These are phyloP conservation scores for Phytophthora citrophthora DNA, from an alignment of 352 stramenopile genomes.

Conservation along the genomic window DNA sequence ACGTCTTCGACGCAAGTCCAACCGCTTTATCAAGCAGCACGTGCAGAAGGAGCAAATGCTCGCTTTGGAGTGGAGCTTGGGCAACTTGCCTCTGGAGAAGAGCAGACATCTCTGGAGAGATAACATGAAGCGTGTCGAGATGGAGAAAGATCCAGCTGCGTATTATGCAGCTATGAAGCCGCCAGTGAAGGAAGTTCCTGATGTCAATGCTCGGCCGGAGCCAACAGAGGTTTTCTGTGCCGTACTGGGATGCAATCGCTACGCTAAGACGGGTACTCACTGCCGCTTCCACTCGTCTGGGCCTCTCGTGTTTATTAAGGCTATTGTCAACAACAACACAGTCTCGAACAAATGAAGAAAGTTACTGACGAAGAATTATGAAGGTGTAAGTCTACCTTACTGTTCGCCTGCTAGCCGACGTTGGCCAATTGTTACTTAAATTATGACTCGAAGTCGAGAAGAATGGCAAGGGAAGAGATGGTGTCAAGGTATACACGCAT, in stretches of 20 bases:
- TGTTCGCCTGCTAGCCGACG: not conserved
- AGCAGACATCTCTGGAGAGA: constrained; percentile 66
- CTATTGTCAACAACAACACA: not conserved
- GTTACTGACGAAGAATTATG: not conserved
- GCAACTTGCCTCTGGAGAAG: constrained; percentile 56
- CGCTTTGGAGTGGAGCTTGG: constrained; percentile 70
- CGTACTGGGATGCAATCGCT: constrained; percentile 48
- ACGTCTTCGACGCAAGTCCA: constrained; percentile 26
- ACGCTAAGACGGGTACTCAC: constrained; percentile 63
- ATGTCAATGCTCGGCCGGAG: constrained; percentile 36
- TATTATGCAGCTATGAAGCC: constrained; percentile 1
- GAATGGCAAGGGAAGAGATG: constrained; percentile 3
- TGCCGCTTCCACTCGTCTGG: constrained; percentile 67
- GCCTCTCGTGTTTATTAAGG: constrained; percentile 32
- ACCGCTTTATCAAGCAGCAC: constrained; percentile 38
- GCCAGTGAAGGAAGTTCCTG: constrained; percentile 6
- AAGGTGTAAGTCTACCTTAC: not conserved
- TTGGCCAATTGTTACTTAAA: constrained; percentile 23
- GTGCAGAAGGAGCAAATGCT: constrained; percentile 54
- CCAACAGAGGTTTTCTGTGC: constrained; percentile 58
- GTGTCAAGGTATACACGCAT: constrained; percentile 3
- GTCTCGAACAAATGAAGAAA: constrained; percentile 12
- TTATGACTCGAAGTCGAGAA: constrained; percentile 37
- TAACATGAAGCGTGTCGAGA: constrained; percentile 55
- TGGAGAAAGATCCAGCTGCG: constrained; percentile 35